phyloP scores from a whole-genome alignment of 495 filamentous ascomycete genomes.

The Pyrenula massariospora region DNA sequence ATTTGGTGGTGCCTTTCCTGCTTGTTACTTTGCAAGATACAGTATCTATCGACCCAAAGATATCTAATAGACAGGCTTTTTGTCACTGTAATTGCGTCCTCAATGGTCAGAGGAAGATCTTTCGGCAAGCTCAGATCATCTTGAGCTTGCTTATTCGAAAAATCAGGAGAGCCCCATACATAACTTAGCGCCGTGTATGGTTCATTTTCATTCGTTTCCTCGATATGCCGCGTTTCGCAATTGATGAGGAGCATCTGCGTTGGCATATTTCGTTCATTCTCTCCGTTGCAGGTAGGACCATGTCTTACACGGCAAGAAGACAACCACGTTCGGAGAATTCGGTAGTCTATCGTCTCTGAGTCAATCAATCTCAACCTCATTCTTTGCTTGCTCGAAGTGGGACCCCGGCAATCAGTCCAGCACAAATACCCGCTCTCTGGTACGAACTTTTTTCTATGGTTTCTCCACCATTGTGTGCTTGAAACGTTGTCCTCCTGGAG shows the following conservation, averaged over 20 bases:
- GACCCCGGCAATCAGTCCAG: neutral
- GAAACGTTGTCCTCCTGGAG: no score
- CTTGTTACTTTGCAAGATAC: slow-evolving; percentile 9
- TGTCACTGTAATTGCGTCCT: slow-evolving; percentile 7
- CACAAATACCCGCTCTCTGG: neutral
- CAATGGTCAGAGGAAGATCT: slow-evolving; percentile 6
- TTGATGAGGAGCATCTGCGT: neutral
- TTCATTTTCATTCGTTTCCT: neutral
- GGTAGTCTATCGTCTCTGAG: neutral
- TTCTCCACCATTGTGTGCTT: no score
- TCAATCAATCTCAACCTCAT: neutral
- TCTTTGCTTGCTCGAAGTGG: neutral
- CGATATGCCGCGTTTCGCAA: neutral
- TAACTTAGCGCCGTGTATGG: neutral
- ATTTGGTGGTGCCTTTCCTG: slow-evolving; percentile 3
- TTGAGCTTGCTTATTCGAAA: neutral
- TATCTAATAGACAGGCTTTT: slow-evolving; percentile 4
- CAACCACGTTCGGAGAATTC: neutral
- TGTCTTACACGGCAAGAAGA: neutral
- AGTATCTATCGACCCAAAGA: slow-evolving; percentile 7
- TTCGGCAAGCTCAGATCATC: neutral
- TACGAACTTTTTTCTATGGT: neutral
- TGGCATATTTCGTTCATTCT: neutral
- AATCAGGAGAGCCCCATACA: neutral
- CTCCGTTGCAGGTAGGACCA: neutral